Percentiles rank a stretch among this genome's conserved stretches.
Conservation (phyloP, 73 alveolate species). For the Urostyla sp. region DNA sequence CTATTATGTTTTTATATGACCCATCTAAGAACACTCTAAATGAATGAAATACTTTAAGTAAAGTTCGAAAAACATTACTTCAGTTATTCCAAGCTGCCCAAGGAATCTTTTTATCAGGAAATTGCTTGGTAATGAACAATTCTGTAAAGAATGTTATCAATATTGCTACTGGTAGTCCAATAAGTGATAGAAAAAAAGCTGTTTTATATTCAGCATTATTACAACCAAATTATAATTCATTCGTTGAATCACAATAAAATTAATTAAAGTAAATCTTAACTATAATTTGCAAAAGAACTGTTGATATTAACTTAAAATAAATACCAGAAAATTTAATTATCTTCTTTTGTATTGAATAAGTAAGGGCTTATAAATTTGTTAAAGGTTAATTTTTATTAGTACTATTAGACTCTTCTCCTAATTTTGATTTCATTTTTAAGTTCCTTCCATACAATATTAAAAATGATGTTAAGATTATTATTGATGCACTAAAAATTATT, state of each 20-base stretch:
- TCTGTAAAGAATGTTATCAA: constrained; percentile 4
- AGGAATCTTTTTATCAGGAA: constrained; percentile 58
- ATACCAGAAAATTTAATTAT: constrained; percentile 29
- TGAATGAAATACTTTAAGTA: constrained; percentile 16
- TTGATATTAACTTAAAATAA: constrained; percentile 10
- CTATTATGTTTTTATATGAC: not conserved
- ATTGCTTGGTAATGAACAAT: constrained; percentile 41
- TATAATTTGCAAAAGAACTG: not conserved
- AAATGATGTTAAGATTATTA: not conserved
- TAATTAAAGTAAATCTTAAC: not conserved
- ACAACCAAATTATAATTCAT: constrained; percentile 19
- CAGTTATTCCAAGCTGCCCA: constrained; percentile 66
- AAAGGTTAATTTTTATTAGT: not conserved
- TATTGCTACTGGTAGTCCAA: not conserved
- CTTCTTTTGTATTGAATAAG: not conserved
- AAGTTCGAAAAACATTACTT: constrained; percentile 18
- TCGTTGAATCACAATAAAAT: constrained; percentile 14
- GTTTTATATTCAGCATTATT: not conserved
- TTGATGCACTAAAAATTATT: not conserved
- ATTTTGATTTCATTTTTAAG: not conserved
- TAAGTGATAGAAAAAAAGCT: not conserved
- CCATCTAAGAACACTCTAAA: not conserved
- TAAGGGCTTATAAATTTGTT: not conserved
- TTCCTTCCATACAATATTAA: constrained; percentile 15
- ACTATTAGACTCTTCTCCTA: constrained; percentile 16